Base-by-base conservation (phyloP, 2,329 filamentous ascomycete species). In the Penicillium decumbens region DNA sequence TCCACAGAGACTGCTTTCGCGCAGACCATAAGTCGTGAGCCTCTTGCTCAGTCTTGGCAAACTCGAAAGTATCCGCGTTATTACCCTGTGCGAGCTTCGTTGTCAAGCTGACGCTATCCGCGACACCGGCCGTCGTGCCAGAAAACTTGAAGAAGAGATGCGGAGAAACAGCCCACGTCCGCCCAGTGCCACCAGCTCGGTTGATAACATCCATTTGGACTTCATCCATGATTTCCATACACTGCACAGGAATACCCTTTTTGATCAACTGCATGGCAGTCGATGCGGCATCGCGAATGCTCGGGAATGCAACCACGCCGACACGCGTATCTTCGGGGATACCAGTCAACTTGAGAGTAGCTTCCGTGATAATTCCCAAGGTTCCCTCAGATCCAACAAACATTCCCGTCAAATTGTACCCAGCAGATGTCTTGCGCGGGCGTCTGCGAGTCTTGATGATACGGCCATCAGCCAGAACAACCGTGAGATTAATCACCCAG, bases 81-180 rank as follows among this genome's bases (percentile, higher is more conserved):
- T 91, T 82, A 4, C 69, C 64, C 57, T 80, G 81, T 0, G 88
- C 81, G 41, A 95, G 85, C 8, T 75, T 70, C 57, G 83, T 81
- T 1, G 92, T 89, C 43, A 82, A 73, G 8, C 74, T 69, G 43
- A 93, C 85, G 61, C 91, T 89, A 61, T 95, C 89, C 53, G 81
- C 79, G 3, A 95, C 88, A n/a, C 85, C 81, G 23, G 80, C 80
- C 56, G 83, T 84, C 1, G 88, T 90, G 15, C 90, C 90, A 1
- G 87, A 84, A 65, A 95, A 83, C 57, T 75, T 75, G 64, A 74
- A 75, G 58, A 75, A 75, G 1, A 73, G 58, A 8, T 71, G 73
- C 6, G 71, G 72, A 9, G 65, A 59, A 29, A 66, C 68, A 46
- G 67, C 66, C 71, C 72, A 74, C 4, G 55, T 65, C 3, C 77